These are phyloP conservation scores for Lactarius sanguifluus DNA, from an alignment of 768 basidiomycete species.

Conservation along the genomic window DNA sequence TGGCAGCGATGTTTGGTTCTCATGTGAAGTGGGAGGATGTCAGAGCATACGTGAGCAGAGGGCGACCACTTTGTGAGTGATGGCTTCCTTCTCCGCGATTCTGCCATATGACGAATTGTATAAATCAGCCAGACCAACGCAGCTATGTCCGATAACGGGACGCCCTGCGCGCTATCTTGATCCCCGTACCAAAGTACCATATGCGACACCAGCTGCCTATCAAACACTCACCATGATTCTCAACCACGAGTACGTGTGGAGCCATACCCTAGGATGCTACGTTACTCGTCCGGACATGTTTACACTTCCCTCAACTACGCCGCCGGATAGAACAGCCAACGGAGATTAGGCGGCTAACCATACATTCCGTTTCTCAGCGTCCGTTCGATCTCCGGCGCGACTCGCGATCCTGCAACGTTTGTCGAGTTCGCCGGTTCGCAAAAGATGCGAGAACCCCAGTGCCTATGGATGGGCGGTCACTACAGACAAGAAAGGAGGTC, in stretches of 20 bases:
- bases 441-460: neutral
- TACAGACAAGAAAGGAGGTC: neutral
- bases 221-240: slow-evolving; percentile 59
- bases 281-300: slow-evolving; percentile 30
- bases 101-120: slow-evolving; percentile 1
- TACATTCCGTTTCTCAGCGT: neutral
- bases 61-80: slow-evolving; percentile 59
- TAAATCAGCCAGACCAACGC: slow-evolving; percentile 58
- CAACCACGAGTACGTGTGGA: slow-evolving; percentile 72
- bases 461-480: neutral
- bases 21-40: slow-evolving; percentile 80
- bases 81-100: slow-evolving; percentile 22
- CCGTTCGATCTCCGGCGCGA: neutral
- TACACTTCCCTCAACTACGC: neutral
- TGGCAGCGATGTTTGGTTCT: slow-evolving; percentile 81
- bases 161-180: slow-evolving; percentile 74
- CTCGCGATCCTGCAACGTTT: neutral
- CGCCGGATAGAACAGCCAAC: neutral
- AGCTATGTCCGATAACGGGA: slow-evolving; percentile 78
- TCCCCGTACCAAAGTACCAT: slow-evolving; percentile 78
- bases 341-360: neutral
- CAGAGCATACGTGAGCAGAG: slow-evolving; percentile 61
- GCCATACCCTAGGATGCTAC: slow-evolving; percentile 44
- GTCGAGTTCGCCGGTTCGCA: neutral
- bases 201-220: slow-evolving; percentile 68